These are phyloP conservation scores for Mercurialis annua DNA, from an alignment of 345 rosid species.

Conservation along the genomic window DNA sequence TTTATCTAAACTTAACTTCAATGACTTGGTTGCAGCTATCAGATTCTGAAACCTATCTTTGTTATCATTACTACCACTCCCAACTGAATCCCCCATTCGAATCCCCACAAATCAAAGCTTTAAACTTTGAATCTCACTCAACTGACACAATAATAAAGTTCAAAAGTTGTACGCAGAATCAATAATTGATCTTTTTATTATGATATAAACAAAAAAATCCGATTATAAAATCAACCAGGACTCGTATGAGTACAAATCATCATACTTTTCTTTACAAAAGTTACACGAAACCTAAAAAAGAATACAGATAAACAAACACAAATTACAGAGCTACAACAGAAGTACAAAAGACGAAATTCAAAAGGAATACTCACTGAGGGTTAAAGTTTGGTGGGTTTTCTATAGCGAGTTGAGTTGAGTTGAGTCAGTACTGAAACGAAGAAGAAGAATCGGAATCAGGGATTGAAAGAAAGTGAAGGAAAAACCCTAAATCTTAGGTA, in stretches of 20 bases:
- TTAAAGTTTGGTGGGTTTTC: background rate
- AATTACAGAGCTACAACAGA: slow-evolving; percentile 8
- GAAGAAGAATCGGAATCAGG: slow-evolving; percentile 26
- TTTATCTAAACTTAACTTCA: slow-evolving; percentile 75
- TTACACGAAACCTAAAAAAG: slow-evolving; percentile 33
- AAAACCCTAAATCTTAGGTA: slow-evolving; percentile 19
- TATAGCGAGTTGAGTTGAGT: slow-evolving; percentile 8
- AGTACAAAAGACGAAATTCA: slow-evolving; percentile 18
- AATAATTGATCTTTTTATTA: background rate
- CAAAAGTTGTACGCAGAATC: slow-evolving; percentile 3
- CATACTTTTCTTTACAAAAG: slow-evolving; percentile 16
- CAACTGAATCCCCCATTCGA: slow-evolving; percentile 46
- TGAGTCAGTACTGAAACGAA: slow-evolving; percentile 11
- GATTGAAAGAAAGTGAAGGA: slow-evolving; percentile 15
- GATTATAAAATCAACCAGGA: slow-evolving; percentile 28
- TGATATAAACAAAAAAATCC: background rate
- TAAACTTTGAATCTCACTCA: slow-evolving; percentile 12
- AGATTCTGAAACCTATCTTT: slow-evolving; percentile 39
- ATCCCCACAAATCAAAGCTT: slow-evolving; percentile 2
- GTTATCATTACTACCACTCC: slow-evolving; percentile 15
- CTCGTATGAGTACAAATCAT: slow-evolving; percentile 19
- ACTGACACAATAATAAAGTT: background rate
- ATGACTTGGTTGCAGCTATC: slow-evolving; percentile 61
- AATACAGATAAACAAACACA: slow-evolving; percentile 3
- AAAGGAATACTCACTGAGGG: slow-evolving; percentile 22